These are phyloP conservation scores for Xanthoconium stramineum DNA, from an alignment of 768 basidiomycete species.

Conservation along the genomic window DNA sequence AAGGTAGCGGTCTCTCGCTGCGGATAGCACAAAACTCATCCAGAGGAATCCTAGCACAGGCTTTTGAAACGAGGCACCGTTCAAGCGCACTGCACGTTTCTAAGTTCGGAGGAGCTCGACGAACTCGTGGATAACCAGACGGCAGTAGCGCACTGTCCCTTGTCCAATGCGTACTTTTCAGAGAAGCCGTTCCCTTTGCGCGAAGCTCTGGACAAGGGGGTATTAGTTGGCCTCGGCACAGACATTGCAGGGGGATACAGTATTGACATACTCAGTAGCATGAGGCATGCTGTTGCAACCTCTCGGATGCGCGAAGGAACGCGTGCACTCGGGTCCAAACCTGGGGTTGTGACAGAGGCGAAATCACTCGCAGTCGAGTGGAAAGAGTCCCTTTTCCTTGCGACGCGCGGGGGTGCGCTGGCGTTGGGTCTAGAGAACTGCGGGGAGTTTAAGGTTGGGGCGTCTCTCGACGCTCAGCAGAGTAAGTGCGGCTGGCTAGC, in stretches of 20 bases:
- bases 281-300: slow-evolving; percentile 75
- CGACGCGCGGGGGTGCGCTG: slow-evolving; percentile 73
- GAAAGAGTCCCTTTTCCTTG: slow-evolving; percentile 79
- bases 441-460: slow-evolving; percentile 58
- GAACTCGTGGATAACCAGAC: slow-evolving; percentile 50
- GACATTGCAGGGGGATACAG: slow-evolving; percentile 88
- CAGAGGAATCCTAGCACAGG: slow-evolving; percentile 39
- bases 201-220: slow-evolving; percentile 61
- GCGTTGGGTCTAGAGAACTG: slow-evolving; percentile 57
- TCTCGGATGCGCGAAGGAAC: slow-evolving; percentile 67
- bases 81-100: slow-evolving; percentile 89
- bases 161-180: slow-evolving; percentile 89
- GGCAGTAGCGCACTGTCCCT: slow-evolving; percentile 81
- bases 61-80: slow-evolving; percentile 65
- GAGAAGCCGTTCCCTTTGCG: slow-evolving; percentile 63
- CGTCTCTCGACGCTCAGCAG: slow-evolving; percentile 72
- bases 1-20: slow-evolving; percentile 37
- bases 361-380: slow-evolving; percentile 60
- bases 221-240: slow-evolving; percentile 77
- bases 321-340: slow-evolving; percentile 26
- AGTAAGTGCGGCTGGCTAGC: slow-evolving; percentile 42
- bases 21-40: slow-evolving; percentile 7
- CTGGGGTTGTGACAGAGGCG: background rate
- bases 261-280: slow-evolving; percentile 70
- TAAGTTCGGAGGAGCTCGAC: slow-evolving; percentile 48